These are phyloP conservation scores for Salix suchowensis DNA, from an alignment of 345 rosid species.

Conservation along the genomic window DNA sequence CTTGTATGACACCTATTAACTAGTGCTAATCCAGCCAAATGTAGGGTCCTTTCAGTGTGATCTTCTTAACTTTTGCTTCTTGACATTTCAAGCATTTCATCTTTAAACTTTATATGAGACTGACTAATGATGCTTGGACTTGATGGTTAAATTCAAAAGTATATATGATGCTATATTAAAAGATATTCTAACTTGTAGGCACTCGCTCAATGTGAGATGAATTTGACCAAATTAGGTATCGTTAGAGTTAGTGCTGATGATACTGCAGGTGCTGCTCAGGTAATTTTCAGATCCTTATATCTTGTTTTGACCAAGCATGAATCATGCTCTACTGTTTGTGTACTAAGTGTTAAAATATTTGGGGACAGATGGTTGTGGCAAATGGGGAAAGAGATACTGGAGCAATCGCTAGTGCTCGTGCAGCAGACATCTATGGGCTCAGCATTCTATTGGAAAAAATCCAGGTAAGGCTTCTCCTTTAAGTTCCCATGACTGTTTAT, in stretches of 20 bases:
- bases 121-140: background rate
- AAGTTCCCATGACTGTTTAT: background rate
- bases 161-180: conserved; percentile 6
- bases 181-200: conserved; percentile 45
- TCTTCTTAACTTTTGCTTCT: background rate
- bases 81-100: background rate
- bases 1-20: background rate
- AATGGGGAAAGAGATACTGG: conserved; percentile 53
- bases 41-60: background rate
- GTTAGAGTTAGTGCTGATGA: conserved; percentile 57
- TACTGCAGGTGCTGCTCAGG: conserved; percentile 91
- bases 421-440: conserved; percentile 84
- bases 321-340: conserved; percentile 7
- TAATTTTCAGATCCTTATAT: conserved; percentile 15
- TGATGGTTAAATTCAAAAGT: background rate
- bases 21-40: background rate
- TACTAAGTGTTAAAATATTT: background rate
- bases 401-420: conserved; percentile 87
- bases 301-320: conserved; percentile 1
- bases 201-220: conserved; percentile 68
- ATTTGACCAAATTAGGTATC: conserved; percentile 55
- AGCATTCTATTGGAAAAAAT: conserved; percentile 65
- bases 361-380: conserved; percentile 51
- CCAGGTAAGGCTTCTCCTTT: conserved; percentile 44
- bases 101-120: background rate